Percentiles rank a stretch among this genome's conserved stretches.
These are phyloP conservation scores for Leptographium wingfieldii DNA, from an alignment of 2,329 filamentous ascomycete genomes.

Conservation along the genomic window DNA sequence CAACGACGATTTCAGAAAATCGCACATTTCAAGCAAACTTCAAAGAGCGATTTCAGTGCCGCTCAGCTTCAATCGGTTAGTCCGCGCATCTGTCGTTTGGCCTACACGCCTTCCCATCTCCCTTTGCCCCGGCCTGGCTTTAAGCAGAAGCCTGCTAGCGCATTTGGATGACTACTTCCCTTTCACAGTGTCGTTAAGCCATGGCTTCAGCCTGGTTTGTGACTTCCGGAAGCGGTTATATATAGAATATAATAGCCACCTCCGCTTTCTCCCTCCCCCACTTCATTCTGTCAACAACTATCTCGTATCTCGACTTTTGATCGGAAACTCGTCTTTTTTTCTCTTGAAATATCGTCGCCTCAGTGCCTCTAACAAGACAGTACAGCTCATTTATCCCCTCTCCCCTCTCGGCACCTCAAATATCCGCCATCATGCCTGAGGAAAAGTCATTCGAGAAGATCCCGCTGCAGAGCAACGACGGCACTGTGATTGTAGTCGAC, in stretches of 20 bases:
- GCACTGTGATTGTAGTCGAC: slow-evolving; percentile 41
- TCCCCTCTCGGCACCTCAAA: not conserved
- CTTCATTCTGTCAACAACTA: not conserved
- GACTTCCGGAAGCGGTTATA: not conserved
- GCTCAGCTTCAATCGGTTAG: not conserved
- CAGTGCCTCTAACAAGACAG: not conserved
- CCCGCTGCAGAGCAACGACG: slow-evolving; percentile 40
- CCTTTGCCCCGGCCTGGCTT: not conserved
- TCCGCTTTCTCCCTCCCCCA: not conserved
- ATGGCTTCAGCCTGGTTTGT: too few species aligned
- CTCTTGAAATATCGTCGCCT: not conserved
- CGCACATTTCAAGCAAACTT: not conserved
- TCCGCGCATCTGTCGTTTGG: not conserved
- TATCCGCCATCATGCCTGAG: slow-evolving; percentile 15
- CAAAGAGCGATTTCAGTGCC: not conserved
- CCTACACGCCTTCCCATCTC: not conserved
- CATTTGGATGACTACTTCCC: not conserved
- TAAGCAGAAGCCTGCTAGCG: not conserved
- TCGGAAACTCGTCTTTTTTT: not conserved
- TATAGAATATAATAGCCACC: not conserved
- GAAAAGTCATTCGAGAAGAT: slow-evolving; percentile 25
- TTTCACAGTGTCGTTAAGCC: not conserved
- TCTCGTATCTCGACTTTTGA: too few species aligned
- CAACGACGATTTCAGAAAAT: not conserved
- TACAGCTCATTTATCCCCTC: not conserved